A percentile compares a stretch with the other conserved stretches of the same genome.
phyloP scores from a whole-genome alignment of 75 land plant genomes.

The Cupressus sempervirens region DNA sequence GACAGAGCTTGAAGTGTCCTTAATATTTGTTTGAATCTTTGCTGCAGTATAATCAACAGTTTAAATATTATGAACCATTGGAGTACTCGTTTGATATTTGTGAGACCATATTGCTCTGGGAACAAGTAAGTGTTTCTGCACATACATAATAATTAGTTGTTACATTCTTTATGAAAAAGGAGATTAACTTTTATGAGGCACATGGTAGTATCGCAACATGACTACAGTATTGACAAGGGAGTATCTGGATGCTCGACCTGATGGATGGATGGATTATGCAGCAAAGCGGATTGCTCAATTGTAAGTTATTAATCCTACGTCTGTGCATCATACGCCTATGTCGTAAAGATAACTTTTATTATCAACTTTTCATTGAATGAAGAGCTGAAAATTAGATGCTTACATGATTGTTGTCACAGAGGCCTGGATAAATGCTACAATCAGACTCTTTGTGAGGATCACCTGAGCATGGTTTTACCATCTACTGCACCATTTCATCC shows the following conservation, averaged over 20 bases:
- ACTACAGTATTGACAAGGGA: slow-evolving; percentile 94
- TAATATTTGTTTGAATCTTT: slow-evolving; percentile 11
- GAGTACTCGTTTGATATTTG: slow-evolving; percentile 88
- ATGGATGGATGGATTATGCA: slow-evolving; percentile 96
- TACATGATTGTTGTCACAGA: slow-evolving; percentile 29
- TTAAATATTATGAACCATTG: slow-evolving; percentile 82
- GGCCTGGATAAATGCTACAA: slow-evolving; percentile 87
- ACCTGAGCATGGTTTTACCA: slow-evolving; percentile 71
- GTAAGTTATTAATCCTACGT: slow-evolving; percentile 29
- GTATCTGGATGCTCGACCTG: slow-evolving; percentile 84
- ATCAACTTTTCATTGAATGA: background rate
- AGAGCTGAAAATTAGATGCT: background rate
- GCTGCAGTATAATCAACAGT: slow-evolving; percentile 78
- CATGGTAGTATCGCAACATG: slow-evolving; percentile 87
- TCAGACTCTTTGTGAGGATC: slow-evolving; percentile 77
- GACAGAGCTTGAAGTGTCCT: slow-evolving; percentile 2
- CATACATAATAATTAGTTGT: background rate
- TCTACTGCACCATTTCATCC: slow-evolving; percentile 86
- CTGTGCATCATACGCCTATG: background rate
- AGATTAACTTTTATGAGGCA: background rate
- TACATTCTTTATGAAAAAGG: background rate
- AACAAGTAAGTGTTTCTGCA: slow-evolving; percentile 54
- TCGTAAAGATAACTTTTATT: background rate
- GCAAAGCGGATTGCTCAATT: slow-evolving; percentile 91
- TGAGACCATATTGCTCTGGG: slow-evolving; percentile 88